These are phyloP conservation scores for Mucor sp. DNA, from an alignment of 371 early-diverging fungal species.

Conservation along the genomic window DNA sequence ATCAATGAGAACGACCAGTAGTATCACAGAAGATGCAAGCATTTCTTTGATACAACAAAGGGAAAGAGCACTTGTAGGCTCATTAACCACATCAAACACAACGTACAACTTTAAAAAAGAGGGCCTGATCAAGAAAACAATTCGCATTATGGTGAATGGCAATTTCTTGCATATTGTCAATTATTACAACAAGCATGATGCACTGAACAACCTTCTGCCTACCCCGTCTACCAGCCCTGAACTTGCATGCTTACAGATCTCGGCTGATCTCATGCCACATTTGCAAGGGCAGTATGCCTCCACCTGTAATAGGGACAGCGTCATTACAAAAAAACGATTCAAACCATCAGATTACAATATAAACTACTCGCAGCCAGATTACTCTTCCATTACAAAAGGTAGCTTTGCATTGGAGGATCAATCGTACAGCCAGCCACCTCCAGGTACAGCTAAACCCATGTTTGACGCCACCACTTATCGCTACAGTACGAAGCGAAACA, in stretches of 20 bases:
- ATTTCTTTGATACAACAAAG: slow-evolving; percentile 15
- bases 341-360: neutral
- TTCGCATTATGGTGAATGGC: slow-evolving; percentile 78
- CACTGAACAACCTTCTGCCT: slow-evolving; percentile 52
- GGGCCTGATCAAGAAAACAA: slow-evolving; percentile 85
- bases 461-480: neutral
- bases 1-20: neutral
- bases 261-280: slow-evolving; percentile 40
- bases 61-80: slow-evolving; percentile 63
- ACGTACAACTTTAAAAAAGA: slow-evolving; percentile 72
- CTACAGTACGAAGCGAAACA: neutral
- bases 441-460: neutral
- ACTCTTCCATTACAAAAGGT: neutral
- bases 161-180: slow-evolving; percentile 81
- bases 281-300: slow-evolving; percentile 6
- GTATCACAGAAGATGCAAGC: neutral
- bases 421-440: too few relatives aligned
- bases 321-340: neutral
- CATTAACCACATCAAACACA: slow-evolving; percentile 50
- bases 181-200: slow-evolving; percentile 82
- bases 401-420: neutral
- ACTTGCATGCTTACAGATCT: slow-evolving; percentile 47
- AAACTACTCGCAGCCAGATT: neutral
- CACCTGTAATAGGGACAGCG: neutral
- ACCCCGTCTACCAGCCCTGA: slow-evolving; percentile 55